Evolutionary conservation across 768 basidiomycete genomes (phyloP).

Genomic region (Tylopilus felleus): DNA sequence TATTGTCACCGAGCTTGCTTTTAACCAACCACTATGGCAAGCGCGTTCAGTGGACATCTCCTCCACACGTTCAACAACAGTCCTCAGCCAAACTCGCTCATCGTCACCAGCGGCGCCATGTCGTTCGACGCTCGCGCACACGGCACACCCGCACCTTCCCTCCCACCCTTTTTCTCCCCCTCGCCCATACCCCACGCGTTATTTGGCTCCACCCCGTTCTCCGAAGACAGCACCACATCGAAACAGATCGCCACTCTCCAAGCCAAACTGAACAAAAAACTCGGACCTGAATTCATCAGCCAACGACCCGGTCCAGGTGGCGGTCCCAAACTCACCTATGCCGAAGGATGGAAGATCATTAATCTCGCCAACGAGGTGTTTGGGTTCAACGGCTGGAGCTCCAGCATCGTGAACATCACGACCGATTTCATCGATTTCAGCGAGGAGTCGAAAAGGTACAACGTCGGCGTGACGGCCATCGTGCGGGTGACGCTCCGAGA

Average conservation of each 20-base stretch:
- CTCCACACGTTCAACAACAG: slow-evolving; percentile 40
- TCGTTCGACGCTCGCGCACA: slow-evolving; percentile 63
- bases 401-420: slow-evolving; percentile 67
- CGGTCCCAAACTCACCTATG: slow-evolving; percentile 86
- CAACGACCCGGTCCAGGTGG: slow-evolving; percentile 85
- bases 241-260: slow-evolving; percentile 65
- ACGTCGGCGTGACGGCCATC: slow-evolving; percentile 78
- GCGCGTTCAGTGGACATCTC: slow-evolving; percentile 57
- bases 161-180: slow-evolving; percentile 4
- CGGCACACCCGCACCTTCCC: slow-evolving; percentile 26
- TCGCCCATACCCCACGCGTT: neutral
- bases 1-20: neutral
- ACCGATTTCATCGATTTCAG: slow-evolving; percentile 78
- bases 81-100: slow-evolving; percentile 18
- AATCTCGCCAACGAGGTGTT: slow-evolving; percentile 98
- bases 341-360: slow-evolving; percentile 97
- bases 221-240: slow-evolving; percentile 58
- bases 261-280: slow-evolving; percentile 76
- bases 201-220: slow-evolving; percentile 29
- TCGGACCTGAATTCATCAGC: slow-evolving; percentile 93
- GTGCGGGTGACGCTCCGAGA: slow-evolving; percentile 85
- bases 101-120: slow-evolving; percentile 53
- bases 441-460: slow-evolving; percentile 62
- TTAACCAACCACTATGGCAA: slow-evolving; percentile 45
- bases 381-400: slow-evolving; percentile 96